These are phyloP conservation scores for Xylariaceae sp. DNA, from an alignment of 2,329 filamentous ascomycete genomes.

Conservation along the genomic window DNA sequence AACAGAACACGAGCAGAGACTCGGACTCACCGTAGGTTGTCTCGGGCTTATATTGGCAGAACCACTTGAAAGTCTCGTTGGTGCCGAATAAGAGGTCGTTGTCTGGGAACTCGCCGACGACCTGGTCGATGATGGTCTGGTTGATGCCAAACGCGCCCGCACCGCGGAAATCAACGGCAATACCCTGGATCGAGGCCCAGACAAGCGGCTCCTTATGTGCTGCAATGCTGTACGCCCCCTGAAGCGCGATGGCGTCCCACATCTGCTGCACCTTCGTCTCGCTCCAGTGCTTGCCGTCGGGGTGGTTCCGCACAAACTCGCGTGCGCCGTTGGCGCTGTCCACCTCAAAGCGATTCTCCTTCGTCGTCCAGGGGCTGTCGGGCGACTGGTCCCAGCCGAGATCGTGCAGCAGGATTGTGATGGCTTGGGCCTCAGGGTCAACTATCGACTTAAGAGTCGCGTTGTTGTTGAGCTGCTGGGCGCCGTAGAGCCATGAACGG, in stretches of 20 bases:
- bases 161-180: no score
- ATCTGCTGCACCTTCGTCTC: no score
- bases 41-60: constrained; percentile 20
- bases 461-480: constrained; percentile 10
- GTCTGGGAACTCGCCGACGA: constrained; percentile 14
- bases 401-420: constrained; percentile 11
- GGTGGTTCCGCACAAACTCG: no score
- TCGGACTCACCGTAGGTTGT: constrained; percentile 16
- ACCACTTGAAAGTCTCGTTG: constrained; percentile 22
- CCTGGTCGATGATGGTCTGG: constrained; percentile 15
- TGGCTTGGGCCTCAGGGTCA: constrained; percentile 10
- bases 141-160: constrained; percentile 4
- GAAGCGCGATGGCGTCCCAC: no score
- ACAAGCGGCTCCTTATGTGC: no score
- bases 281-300: no score
- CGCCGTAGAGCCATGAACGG: constrained; percentile 12
- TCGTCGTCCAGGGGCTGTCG: no score
- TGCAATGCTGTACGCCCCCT: no score
- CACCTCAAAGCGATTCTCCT: no score
- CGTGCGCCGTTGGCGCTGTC: no score
- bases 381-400: constrained; percentile 8
- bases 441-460: constrained; percentile 6
- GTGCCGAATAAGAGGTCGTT: constrained; percentile 16
- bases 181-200: no score
- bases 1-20: background rate